Percentiles rank a stretch among this genome's conserved stretches.
phyloP scores from a whole-genome alignment of 345 rosid genomes.

The Eutrema yunnanense region DNA sequence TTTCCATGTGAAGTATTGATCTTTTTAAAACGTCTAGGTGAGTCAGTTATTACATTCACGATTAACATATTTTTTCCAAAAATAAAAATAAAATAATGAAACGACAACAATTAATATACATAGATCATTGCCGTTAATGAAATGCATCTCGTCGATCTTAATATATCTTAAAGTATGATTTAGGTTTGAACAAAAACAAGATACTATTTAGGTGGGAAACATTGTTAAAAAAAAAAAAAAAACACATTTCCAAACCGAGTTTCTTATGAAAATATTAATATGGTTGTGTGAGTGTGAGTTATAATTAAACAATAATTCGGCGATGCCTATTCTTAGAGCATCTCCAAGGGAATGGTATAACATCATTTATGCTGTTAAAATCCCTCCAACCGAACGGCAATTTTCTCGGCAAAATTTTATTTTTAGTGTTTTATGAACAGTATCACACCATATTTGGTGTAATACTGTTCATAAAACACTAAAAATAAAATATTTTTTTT shows the following conservation, averaged over 20 bases:
- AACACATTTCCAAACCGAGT: background rate
- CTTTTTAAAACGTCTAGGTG: no score
- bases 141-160: background rate
- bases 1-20: no score
- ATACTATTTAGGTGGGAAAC: background rate
- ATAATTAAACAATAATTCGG: slow-evolving; percentile 12
- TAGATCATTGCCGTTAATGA: background rate
- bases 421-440: no score
- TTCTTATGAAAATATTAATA: background rate
- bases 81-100: background rate
- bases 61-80: background rate
- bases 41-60: background rate
- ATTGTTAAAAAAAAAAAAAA: background rate
- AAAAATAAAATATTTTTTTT: no score
- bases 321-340: slow-evolving; percentile 13
- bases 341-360: no score
- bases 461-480: no score
- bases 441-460: no score
- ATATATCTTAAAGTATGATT: background rate
- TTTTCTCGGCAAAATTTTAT: no score
- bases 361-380: no score
- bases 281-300: slow-evolving; percentile 7
- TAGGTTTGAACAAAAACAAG: no score
- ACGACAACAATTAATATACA: background rate
- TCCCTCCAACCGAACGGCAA: no score